Conservation (phyloP, 177 flowering plant species). For the Tripterygium wilfordii region DNA sequence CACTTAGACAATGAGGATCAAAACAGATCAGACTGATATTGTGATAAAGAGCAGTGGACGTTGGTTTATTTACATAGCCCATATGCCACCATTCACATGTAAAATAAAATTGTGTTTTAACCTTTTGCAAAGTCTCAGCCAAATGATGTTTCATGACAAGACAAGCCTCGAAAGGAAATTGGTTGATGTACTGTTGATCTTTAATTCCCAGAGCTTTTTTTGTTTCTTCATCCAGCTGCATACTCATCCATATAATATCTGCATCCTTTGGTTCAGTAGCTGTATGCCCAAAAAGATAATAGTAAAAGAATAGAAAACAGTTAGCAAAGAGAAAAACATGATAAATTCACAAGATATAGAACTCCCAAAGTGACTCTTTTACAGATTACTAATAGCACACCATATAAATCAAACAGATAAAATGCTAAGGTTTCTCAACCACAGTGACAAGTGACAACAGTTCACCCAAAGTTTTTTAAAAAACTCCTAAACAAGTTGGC, state of each 20-base stretch:
- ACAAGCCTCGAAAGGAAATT: conserved; percentile 96
- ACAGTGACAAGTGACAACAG: no score
- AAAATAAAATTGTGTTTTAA: conserved; percentile 11
- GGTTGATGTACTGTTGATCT: conserved; percentile 75
- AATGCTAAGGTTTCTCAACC: no score
- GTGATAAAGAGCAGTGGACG: no score
- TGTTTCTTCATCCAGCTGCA: conserved; percentile 81
- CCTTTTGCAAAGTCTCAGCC: conserved; percentile 92
- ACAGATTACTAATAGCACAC: no score
- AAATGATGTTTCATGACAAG: conserved; percentile 99
- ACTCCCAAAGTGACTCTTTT: no score
- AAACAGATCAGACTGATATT: no score
- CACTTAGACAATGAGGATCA: no score
- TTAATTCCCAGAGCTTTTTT: conserved; percentile 70
- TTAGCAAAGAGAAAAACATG: background rate
- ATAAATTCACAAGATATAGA: background rate
- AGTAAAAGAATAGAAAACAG: conserved; percentile 2
- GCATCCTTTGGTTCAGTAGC: conserved; percentile 81
- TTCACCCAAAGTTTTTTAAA: no score
- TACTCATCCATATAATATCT: conserved; percentile 89
- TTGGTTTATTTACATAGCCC: no score
- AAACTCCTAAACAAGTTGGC: no score
- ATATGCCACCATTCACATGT: conserved; percentile 3
- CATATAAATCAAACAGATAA: no score
- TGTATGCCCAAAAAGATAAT: conserved; percentile 23